Evolutionary conservation across 306 rosid species (phyloP).

Genomic region (Cicer chorassanicum): DNA sequence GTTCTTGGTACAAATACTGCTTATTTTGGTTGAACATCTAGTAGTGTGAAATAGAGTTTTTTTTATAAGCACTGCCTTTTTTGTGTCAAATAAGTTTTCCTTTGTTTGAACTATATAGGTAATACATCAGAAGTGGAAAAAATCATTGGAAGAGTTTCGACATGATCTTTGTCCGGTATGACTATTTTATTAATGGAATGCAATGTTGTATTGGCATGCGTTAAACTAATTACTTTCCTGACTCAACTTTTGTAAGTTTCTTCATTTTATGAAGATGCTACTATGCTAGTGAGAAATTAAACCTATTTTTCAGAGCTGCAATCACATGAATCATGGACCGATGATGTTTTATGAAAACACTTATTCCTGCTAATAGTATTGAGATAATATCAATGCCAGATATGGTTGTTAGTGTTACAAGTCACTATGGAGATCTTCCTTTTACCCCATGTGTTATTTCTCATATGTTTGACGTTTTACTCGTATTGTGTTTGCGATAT

Average conservation of each 20-base stretch:
- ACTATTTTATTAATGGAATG: conserved; percentile 30
- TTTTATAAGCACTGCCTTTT: too few species aligned
- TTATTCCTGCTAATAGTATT: conserved; percentile 22
- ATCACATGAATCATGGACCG: background rate
- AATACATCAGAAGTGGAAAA: conserved; percentile 96
- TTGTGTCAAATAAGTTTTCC: background rate
- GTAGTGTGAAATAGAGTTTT: background rate
- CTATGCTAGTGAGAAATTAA: conserved; percentile 14
- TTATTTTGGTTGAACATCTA: conserved; percentile 24
- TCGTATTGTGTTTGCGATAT: conserved; percentile 17
- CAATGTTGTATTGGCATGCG: background rate
- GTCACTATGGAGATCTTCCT: conserved; percentile 21
- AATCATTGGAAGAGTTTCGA: conserved; percentile 85
- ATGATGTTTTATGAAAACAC: background rate
- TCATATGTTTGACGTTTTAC: conserved; percentile 10
- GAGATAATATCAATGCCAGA: background rate
- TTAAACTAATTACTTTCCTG: conserved; percentile 13
- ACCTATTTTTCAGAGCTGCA: background rate
- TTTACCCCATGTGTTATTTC: conserved; percentile 1
- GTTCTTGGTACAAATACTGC: conserved; percentile 74
- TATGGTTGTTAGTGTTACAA: background rate
- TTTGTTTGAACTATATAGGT: conserved; percentile 63
- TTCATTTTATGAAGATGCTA: conserved; percentile 27
- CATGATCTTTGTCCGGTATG: conserved; percentile 97
- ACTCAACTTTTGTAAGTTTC: conserved; percentile 22